These are phyloP conservation scores for Brassica juncea DNA, from an alignment of 345 rosid genomes.

Conservation along the genomic window DNA sequence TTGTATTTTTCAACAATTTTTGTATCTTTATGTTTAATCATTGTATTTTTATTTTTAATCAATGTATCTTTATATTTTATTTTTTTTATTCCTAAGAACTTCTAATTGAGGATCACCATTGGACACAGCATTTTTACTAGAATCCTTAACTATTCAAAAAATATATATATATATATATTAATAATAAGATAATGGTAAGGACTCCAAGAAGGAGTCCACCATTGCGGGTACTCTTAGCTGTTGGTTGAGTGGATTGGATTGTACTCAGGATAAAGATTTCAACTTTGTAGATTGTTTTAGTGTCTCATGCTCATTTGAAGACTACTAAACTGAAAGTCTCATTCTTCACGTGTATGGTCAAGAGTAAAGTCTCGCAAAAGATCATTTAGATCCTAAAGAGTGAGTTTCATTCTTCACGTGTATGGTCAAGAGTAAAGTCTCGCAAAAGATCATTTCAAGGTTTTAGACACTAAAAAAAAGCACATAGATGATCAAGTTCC, in stretches of 20 bases:
- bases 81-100: no score
- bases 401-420: constrained; percentile 42
- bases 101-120: no score
- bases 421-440: neutral
- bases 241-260: constrained; percentile 7
- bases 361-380: neutral
- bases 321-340: neutral
- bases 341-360: neutral
- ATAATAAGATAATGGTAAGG: no score
- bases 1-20: no score
- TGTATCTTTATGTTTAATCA: no score
- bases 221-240: no score
- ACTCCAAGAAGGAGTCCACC: no score
- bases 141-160: no score
- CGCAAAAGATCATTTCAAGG: neutral
- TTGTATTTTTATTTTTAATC: no score
- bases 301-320: constrained; percentile 1
- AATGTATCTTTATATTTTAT: no score
- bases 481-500: neutral
- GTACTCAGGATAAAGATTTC: neutral
- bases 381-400: constrained; percentile 73
- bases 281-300: neutral
- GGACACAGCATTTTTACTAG: no score
- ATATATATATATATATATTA: no score
- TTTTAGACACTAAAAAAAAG: neutral